Evolutionary conservation across 179 eudicot genomes (phyloP), one percentile per base, ranked within the genome.

Genomic region (Pouteria campechiana): DNA sequence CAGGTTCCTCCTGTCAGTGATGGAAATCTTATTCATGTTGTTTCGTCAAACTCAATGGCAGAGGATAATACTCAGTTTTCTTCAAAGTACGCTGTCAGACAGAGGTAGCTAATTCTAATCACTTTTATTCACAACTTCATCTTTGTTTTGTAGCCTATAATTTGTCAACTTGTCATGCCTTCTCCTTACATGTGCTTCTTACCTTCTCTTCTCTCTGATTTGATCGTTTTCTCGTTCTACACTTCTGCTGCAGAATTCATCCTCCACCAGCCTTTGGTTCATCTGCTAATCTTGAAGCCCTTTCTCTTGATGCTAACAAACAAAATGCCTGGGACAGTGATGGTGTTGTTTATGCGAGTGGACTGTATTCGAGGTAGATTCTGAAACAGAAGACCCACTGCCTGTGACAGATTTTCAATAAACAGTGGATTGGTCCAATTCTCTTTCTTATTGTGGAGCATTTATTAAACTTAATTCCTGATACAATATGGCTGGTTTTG

Each of bases 251-350:
- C 57, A 75, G 70, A 55, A 74, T 74, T 49, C 89, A 73, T 59
- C 97, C 95, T 23, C 90, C 90, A 28, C 95, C 95, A 50, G 79
- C 95, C 40, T 89, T 89, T 66, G 95, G 97, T 43, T 89, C 95
- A 23, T 89, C 93, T 13, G 79, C 89, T 25, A 81, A 85, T 65
- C 97, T 89, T 13, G 93, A 72, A 72, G 86, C 95, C 55, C 93
- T 89, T 67, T 83, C 97, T 22, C 75, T 74, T 64, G 92, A 83
- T 68, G 76, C 66, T 47, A 71, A 68, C 63, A 67, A 70, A 57
- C 57, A 63, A 50, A 65, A 69, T 57, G 61, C 55, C 41, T 72
- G 66, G 34, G 79, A 68, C 47, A 77, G 70, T 17, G 81, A 80
- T 8, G 62, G 62, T 54, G 66, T 65, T 32, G 59, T 58, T 25